Conservation (phyloP, 2,329 filamentous ascomycete species). For the Diaporthe sp. region DNA sequence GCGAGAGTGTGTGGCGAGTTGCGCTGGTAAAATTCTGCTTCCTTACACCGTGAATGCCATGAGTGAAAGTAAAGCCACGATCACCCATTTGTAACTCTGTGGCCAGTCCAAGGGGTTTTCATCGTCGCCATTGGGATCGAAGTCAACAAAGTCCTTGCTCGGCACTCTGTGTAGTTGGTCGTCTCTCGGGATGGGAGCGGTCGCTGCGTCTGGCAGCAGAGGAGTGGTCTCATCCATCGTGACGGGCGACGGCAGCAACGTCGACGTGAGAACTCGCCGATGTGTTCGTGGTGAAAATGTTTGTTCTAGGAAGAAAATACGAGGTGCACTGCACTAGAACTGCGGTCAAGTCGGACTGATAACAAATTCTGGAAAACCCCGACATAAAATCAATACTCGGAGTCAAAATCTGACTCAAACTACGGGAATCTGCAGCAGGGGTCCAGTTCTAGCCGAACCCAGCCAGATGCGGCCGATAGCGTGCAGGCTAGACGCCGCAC, state of each 20-base stretch:
- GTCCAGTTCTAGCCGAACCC: slow-evolving; percentile 19
- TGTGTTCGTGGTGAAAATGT: not conserved
- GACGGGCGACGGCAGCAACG: not conserved
- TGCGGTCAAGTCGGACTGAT: slow-evolving; percentile 8
- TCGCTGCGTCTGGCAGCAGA: slow-evolving; percentile 46
- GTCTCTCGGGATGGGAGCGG: slow-evolving; percentile 40
- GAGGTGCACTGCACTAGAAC: not conserved
- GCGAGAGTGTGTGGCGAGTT: not conserved
- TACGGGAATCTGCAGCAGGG: slow-evolving; percentile 2
- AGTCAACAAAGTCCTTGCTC: slow-evolving; percentile 54
- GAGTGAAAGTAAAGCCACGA: slow-evolving; percentile 64
- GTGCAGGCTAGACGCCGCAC: slow-evolving; percentile 19
- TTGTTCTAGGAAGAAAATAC: not conserved
- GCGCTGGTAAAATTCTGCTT: not conserved
- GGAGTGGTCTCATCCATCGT: slow-evolving; percentile 52
- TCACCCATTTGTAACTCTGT: slow-evolving; percentile 62
- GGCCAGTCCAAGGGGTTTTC: slow-evolving; percentile 69
- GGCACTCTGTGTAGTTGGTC: slow-evolving; percentile 38
- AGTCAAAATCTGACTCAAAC: slow-evolving; percentile 24
- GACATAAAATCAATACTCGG: no score
- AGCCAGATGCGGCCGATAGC: slow-evolving; percentile 19
- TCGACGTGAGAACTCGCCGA: not conserved
- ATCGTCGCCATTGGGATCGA: slow-evolving; percentile 58
- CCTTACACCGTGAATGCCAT: slow-evolving; percentile 69
- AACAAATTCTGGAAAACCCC: not conserved